Conservation (phyloP, 805 yeast species). For the Metschnikowia rubicola region DNA sequence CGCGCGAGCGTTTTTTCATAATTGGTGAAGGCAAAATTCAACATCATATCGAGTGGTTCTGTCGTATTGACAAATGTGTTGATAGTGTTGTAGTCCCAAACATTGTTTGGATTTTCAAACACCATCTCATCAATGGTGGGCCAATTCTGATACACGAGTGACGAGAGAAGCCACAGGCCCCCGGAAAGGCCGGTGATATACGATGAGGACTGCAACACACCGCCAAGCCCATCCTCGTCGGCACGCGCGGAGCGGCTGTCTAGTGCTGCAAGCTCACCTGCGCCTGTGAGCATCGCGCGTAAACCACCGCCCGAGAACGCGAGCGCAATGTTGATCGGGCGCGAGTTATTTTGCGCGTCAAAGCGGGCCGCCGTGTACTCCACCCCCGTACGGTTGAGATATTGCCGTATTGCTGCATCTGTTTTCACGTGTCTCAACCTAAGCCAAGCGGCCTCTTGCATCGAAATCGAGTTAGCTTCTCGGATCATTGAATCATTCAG, state of each 20-base stretch:
- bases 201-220: constrained; percentile 65
- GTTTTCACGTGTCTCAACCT: constrained; percentile 20
- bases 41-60: constrained; percentile 10
- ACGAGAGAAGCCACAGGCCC: constrained; percentile 77
- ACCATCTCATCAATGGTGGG: constrained; percentile 61
- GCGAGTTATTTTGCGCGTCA: not conserved
- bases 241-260: constrained; percentile 15
- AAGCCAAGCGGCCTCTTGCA: constrained; percentile 52
- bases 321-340: constrained; percentile 23
- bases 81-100: constrained; percentile 34
- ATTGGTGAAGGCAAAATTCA: constrained; percentile 21
- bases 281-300: constrained; percentile 33
- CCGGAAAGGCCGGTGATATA: constrained; percentile 81
- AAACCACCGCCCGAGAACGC: constrained; percentile 38
- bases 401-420: constrained; percentile 11
- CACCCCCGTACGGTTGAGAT: constrained; percentile 11
- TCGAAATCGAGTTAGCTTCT: constrained; percentile 45
- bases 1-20: constrained; percentile 28
- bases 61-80: constrained; percentile 28
- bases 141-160: constrained; percentile 68
- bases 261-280: constrained; percentile 18
- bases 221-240: constrained; percentile 55
- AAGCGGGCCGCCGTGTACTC: not conserved
- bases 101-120: constrained; percentile 26
- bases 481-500: constrained; percentile 34